Evolutionary conservation across 192 early-diverging fungal genomes (phyloP), one percentile per base, ranked within the genome.

Genomic region (Coemansia reversa): DNA sequence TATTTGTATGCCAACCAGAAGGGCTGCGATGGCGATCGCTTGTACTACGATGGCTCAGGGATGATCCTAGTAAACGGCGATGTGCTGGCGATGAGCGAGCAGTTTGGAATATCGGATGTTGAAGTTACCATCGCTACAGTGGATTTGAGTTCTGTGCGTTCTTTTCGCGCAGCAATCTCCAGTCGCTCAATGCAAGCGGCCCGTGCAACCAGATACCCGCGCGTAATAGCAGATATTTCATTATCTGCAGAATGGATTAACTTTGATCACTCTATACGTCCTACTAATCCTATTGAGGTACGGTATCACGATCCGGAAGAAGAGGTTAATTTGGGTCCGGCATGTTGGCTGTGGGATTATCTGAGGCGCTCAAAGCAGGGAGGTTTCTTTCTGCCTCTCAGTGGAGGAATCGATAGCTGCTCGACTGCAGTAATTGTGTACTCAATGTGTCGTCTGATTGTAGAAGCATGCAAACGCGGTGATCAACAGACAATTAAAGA

Each of bases 311-410:
- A 83, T 0, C 92, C 95, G 0, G 89, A 90, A 32, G 91, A 98
- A 72, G 97, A 98, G 66, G 96, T 98, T 52, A 89, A 85, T 11
- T 66, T 92, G 54, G 95, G 96, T 16, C 96, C 96, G 22, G 95
- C 97, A 2, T 98, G 97, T 84, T 99, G 97, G 97, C 85, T 99
- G 22, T 99, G 97, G 97, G 97, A 99, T 73, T 99, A 99, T 65
- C 82, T 99, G 33, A 85, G 97, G 7, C 82, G 97, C 23, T 95
- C 96, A 25, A 91, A 92, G 50, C 85, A 86, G 12, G 86, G 86
- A 4, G 96, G 96, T 1, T 97, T 88, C 83, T 98, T 98, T 65
- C 79, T 98, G 59, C 95, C 96, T 16, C 76, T 98, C 45, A 94
- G 92, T 71, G 96, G 96, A 51, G 96, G 96, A 12, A 92, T 98